A percentile compares a stretch with the other conserved stretches of the same genome.
These are phyloP conservation scores for Tetraselmis chui DNA, from an alignment of 139 green algal species.

Conservation along the genomic window DNA sequence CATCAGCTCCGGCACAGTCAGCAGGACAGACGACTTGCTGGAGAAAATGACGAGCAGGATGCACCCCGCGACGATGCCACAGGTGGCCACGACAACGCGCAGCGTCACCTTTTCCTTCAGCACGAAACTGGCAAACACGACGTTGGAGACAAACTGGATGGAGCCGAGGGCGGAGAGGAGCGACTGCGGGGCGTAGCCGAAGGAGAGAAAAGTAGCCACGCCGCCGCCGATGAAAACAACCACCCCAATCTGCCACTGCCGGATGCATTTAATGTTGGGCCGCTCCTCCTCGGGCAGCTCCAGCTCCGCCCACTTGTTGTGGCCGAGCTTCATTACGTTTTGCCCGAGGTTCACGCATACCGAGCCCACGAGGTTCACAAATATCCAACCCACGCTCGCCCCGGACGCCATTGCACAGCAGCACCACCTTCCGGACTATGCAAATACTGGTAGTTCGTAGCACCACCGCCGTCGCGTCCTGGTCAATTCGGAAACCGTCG, in stretches of 20 bases:
- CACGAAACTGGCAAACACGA: slow-evolving; percentile 70
- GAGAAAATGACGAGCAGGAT: slow-evolving; percentile 80
- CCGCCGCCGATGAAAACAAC: slow-evolving; percentile 62
- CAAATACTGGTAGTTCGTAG: too few relatives aligned
- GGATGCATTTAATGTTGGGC: slow-evolving; percentile 22
- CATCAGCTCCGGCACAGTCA: slow-evolving; percentile 57
- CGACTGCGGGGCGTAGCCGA: slow-evolving; percentile 78
- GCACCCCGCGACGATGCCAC: slow-evolving; percentile 67
- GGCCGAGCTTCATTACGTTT: slow-evolving; percentile 86
- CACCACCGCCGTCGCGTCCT: too few relatives aligned
- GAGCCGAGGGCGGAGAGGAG: slow-evolving; percentile 73
- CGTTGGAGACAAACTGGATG: slow-evolving; percentile 84
- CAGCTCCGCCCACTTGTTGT: slow-evolving; percentile 53
- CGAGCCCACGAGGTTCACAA: background rate
- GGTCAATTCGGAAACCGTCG: too few relatives aligned
- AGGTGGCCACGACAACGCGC: slow-evolving; percentile 55
- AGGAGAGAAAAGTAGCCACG: slow-evolving; percentile 69
- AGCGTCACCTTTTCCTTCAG: slow-evolving; percentile 64
- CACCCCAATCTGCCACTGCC: slow-evolving; percentile 65
- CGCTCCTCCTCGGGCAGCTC: slow-evolving; percentile 22
- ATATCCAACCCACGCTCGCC: background rate
- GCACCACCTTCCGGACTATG: too few relatives aligned
- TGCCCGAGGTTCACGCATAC: slow-evolving; percentile 20
- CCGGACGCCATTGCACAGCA: background rate
- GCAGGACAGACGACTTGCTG: slow-evolving; percentile 58